Evolutionary conservation across 768 basidiomycete genomes (phyloP).

Genomic region (Fomitopsis pulvina): DNA sequence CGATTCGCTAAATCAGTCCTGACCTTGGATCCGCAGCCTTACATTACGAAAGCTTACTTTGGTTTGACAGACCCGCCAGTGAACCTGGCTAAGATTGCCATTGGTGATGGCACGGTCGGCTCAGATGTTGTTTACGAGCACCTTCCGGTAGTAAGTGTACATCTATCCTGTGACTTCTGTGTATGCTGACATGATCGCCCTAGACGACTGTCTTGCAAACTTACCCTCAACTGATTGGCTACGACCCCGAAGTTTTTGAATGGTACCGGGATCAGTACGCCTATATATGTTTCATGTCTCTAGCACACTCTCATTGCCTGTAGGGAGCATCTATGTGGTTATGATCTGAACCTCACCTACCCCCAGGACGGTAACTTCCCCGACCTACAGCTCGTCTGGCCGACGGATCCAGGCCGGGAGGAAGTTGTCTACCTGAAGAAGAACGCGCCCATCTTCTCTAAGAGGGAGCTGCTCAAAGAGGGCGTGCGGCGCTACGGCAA

Average conservation of each 20-base stretch:
- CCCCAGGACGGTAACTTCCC: conserved; percentile 54
- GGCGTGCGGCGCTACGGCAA: neutral
- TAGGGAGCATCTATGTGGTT: conserved; percentile 57
- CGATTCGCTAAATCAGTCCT: neutral
- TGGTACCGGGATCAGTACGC: conserved; percentile 67
- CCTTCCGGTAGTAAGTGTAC: conserved; percentile 43
- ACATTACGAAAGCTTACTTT: conserved; percentile 71
- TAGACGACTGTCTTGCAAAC: conserved; percentile 59
- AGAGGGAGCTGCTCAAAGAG: neutral
- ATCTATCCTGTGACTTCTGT: no score
- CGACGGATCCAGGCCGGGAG: conserved; percentile 2
- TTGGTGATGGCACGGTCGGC: conserved; percentile 61
- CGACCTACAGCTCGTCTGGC: conserved; percentile 11
- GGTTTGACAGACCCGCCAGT: conserved; percentile 57
- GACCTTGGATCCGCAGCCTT: conserved; percentile 35
- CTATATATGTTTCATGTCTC: neutral
- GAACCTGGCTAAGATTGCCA: conserved; percentile 57
- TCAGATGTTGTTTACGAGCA: conserved; percentile 44
- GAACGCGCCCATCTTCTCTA: neutral
- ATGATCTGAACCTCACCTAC: conserved; percentile 61
- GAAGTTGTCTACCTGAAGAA: conserved; percentile 8
- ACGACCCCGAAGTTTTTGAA: conserved; percentile 56
- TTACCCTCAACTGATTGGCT: conserved; percentile 71
- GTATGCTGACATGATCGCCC: neutral
- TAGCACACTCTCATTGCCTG: neutral